Base-by-base conservation (phyloP, 2,329 filamentous ascomycete genomes). In the Chaetomium strumarium region DNA sequence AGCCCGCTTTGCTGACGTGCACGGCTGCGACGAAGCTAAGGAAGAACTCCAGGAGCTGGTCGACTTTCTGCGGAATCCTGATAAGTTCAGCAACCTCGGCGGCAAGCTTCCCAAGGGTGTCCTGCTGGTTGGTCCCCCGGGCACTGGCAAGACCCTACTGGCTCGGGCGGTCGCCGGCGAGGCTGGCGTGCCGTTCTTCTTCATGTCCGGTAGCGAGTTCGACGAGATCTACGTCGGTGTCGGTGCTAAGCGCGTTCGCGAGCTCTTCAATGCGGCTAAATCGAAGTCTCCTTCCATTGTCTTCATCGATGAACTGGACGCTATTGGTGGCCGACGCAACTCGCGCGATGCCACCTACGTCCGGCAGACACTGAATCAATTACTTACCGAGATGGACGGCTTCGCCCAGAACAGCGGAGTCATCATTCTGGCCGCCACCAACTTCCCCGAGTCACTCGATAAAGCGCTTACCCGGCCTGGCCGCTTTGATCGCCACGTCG, bases 161-260 rank as follows among this genome's bases (percentile, higher is more conserved):
- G 93, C 93, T 58, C 86, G 93, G 64, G 95, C 93, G 51, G 93
- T 99, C 55, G 93, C 93, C 44, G 93, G 93, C 48, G 93, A 99
- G 74, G 91, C 93, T 49, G 93, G 92, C 51, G 93, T 99, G 16
- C 93, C 93, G 1, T 99, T 99, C 78, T 99, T 97, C 78, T 99
- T 96, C 79, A 97, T 99, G 92, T 99, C 93, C 65, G 93, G 93
- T 46, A 95, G 90, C 53, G 93, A 99, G 69, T 99, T 99, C 66
- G 93, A 99, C 65, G 93, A 99, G 71, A 86, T 99, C 48, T 99
- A 96, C 65, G 95, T 99, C 34, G 93, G 93, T 66, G 93, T 99
- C 11, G 68, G 68, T 44, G 68, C 68, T 34, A 69, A 99, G 77
- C 88, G 93, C 65, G 92, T 99, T 45, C 89, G 93, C 54, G 93